These are phyloP conservation scores for Verticillium nonalfalfae DNA, from an alignment of 2,329 filamentous ascomycete genomes.

Conservation along the genomic window DNA sequence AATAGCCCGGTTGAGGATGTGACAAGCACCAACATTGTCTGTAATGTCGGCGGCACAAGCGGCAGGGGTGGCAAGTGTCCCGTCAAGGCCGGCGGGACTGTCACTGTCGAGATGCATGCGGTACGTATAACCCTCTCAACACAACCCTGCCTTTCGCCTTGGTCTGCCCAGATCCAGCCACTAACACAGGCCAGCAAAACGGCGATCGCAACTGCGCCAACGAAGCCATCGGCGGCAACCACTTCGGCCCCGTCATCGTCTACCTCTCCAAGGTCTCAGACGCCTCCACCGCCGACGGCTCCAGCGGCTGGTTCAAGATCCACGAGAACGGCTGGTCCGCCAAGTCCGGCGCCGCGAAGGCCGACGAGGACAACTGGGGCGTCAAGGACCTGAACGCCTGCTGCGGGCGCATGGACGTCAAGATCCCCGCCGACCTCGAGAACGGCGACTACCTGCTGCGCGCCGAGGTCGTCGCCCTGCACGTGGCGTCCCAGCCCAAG, in stretches of 20 bases:
- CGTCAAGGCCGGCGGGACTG: constrained; percentile 37
- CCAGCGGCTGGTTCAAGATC: constrained; percentile 44
- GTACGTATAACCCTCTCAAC: constrained; percentile 10
- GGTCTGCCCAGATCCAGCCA: neutral
- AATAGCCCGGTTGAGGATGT: constrained; percentile 47
- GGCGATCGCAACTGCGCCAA: constrained; percentile 36
- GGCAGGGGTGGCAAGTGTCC: constrained; percentile 34
- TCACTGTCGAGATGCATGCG: constrained; percentile 54
- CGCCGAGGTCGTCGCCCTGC: constrained; percentile 41
- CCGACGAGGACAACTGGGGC: constrained; percentile 38
- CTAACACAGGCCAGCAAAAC: constrained; percentile 26
- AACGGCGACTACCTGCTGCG: constrained; percentile 37
- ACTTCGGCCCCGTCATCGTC: constrained; percentile 46
- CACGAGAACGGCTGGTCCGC: constrained; percentile 36
- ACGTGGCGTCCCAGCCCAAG: constrained; percentile 27
- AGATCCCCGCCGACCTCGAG: constrained; percentile 22
- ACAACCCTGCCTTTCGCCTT: no score
- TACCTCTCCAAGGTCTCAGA: constrained; percentile 45
- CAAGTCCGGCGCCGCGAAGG: constrained; percentile 24
- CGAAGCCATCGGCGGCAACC: constrained; percentile 46
- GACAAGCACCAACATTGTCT: constrained; percentile 32
- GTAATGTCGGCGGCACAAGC: constrained; percentile 32
- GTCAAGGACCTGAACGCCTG: constrained; percentile 30
- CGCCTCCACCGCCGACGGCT: constrained; percentile 34
- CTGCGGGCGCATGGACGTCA: constrained; percentile 34